Evolutionary conservation across 495 filamentous ascomycete species (phyloP).

Genomic region (Penicillium crystallinum): DNA sequence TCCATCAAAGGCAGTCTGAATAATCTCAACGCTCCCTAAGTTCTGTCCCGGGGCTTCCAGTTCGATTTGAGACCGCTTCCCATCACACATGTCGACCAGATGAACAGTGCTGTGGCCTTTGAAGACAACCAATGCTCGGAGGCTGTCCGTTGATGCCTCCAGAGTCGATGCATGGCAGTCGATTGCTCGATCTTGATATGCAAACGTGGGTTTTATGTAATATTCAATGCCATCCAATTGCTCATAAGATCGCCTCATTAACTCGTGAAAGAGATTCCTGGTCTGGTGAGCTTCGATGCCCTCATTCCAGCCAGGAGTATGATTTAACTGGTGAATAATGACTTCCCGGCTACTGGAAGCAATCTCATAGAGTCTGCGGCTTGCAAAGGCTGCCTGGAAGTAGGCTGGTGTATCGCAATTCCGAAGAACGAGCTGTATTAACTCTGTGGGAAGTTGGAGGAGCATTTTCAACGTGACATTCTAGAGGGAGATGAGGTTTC

Average conservation of each 20-base stretch:
- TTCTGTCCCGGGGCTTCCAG: slow-evolving; percentile 21
- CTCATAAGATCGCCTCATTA: slow-evolving; percentile 16
- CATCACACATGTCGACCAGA: slow-evolving; percentile 19
- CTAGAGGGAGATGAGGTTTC: not conserved
- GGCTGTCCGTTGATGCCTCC: not conserved
- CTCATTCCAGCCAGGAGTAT: slow-evolving; percentile 25
- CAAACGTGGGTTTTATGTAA: slow-evolving; percentile 22
- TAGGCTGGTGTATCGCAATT: slow-evolving; percentile 29
- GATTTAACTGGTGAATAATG: slow-evolving; percentile 29
- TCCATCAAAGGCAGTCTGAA: slow-evolving; percentile 28
- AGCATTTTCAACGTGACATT: slow-evolving; percentile 18
- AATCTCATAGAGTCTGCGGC: slow-evolving; percentile 66
- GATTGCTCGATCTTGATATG: slow-evolving; percentile 17
- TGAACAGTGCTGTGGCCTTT: slow-evolving; percentile 26
- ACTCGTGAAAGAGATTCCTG: slow-evolving; percentile 23
- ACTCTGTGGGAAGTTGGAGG: slow-evolving; percentile 34
- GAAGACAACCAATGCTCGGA: slow-evolving; percentile 20
- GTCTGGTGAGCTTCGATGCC: slow-evolving; percentile 14
- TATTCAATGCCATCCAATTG: slow-evolving; percentile 33
- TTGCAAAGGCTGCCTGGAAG: slow-evolving; percentile 31
- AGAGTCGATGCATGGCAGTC: slow-evolving; percentile 30
- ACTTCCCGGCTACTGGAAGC: slow-evolving; percentile 63
- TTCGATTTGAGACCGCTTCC: slow-evolving; percentile 6
- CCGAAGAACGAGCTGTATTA: slow-evolving; percentile 36
- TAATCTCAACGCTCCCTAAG: slow-evolving; percentile 24